These are phyloP conservation scores for Yarrowia alimentaria DNA, from an alignment of 805 yeast genomes.

Conservation along the genomic window DNA sequence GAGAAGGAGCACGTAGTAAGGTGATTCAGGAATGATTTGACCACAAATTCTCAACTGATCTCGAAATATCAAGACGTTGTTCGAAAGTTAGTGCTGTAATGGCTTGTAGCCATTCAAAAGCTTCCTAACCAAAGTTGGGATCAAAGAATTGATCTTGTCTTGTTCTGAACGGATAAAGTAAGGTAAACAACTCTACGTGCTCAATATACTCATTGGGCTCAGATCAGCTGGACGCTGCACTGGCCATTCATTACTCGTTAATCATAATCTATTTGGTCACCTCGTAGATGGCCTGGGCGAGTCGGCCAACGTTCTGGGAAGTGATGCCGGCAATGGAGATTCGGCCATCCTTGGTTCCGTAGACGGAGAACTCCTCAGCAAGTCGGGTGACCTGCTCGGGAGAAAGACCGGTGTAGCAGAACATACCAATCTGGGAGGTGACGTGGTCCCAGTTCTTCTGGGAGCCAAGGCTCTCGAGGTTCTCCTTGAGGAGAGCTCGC, in stretches of 20 bases:
- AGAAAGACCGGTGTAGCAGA: constrained; percentile 85
- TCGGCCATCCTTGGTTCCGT: constrained; percentile 79
- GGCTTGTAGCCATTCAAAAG: too few relatives aligned
- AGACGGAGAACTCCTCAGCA: constrained; percentile 76
- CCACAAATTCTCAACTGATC: too few relatives aligned
- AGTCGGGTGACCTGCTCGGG: constrained; percentile 73
- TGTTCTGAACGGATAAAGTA: too few relatives aligned
- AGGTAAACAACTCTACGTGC: too few relatives aligned
- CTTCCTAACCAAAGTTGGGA: too few relatives aligned
- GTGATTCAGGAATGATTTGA: too few relatives aligned
- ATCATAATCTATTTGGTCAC: constrained; percentile 27
- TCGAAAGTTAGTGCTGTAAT: too few relatives aligned
- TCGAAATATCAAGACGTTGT: too few relatives aligned
- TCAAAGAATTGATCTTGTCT: too few relatives aligned
- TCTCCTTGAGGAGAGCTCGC: constrained; percentile 66
- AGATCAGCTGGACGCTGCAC: background rate
- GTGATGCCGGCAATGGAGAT: constrained; percentile 93
- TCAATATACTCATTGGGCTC: too few relatives aligned
- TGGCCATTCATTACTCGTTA: constrained; percentile 14
- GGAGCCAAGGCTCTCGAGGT: constrained; percentile 61
- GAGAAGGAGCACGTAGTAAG: too few relatives aligned
- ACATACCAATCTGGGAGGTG: constrained; percentile 91
- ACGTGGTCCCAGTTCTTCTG: constrained; percentile 95
- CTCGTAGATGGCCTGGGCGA: constrained; percentile 63
- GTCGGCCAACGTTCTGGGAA: constrained; percentile 68